Base-by-base conservation (phyloP, 805 yeast genomes). In the Metschnikowia chrysomelidarum region DNA sequence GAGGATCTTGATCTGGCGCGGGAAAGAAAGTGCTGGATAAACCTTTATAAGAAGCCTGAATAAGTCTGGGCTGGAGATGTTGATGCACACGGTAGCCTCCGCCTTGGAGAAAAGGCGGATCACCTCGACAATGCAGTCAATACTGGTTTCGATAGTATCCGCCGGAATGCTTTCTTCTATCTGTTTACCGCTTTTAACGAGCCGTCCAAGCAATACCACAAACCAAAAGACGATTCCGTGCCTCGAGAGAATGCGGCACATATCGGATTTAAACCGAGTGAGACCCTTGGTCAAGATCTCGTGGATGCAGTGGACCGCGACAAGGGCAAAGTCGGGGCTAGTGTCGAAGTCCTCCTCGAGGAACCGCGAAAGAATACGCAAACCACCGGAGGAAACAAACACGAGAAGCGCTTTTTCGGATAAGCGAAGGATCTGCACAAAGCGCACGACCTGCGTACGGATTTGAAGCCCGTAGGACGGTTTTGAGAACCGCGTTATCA, bases 341-440 rank as follows among this genome's bases (percentile, higher is more conserved):
- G 54, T 26, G 26, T 62, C 69, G 34, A 63, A 62, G 40, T 71
- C 75, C 35, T 67, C 75, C 36, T 71, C 75, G 3, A 72, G 59
- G 41, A 73, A 67, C 24, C 67, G 65, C 1, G 71, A 50, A 19
- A 73, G 52, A 3, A 71, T 63, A 19, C 64, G 53, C 14, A 75
- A 51, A 0, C 75, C 75, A 3, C 78, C 78, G 33, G 68, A 56
- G 3, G 73, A 64, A 4, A 71, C 59, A 40, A 71, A 67, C 60
- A 62, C 57, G 4, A 63, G 52, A 9, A 70, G 41, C 2, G 70
- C 64, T 16, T 43, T 47, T 11, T 60, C 63, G 7, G 71, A 64
- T n/a, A 49, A 44, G 16, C 53, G 44, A 16, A 69, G 57, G 12
- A 51, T 48, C 21, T 57, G 45, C 8, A 67, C 53, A 35, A 68